phyloP scores from a whole-genome alignment of 768 basidiomycete species.

The Naganishia vishniacii region DNA sequence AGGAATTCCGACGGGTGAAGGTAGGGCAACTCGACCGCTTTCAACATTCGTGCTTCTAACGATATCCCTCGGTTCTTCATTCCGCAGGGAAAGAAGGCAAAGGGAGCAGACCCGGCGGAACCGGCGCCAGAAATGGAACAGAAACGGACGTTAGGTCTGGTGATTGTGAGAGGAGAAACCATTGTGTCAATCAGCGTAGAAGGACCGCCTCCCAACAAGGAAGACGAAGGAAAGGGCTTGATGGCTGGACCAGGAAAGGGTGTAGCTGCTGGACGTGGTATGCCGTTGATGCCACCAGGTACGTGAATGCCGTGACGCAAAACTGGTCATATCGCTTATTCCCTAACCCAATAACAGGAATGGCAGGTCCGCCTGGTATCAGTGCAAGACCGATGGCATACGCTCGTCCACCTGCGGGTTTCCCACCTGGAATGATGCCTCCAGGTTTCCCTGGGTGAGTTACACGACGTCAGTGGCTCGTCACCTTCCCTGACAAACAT shows the following conservation, averaged over 20 bases:
- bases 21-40: constrained; percentile 53
- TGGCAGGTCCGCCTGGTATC: constrained; percentile 36
- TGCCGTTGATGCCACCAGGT: constrained; percentile 58
- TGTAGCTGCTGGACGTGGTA: constrained; percentile 92
- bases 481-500: background rate
- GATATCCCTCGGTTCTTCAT: background rate
- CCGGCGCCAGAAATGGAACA: constrained; percentile 66
- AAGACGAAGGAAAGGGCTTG: constrained; percentile 72
- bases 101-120: constrained; percentile 60
- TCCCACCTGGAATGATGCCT: constrained; percentile 57
- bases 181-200: constrained; percentile 92
- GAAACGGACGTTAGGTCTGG: constrained; percentile 92
- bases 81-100: constrained; percentile 51
- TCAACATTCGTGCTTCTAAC: too few species aligned
- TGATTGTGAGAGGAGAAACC: constrained; percentile 91
- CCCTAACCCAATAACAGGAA: background rate
- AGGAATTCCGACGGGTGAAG: constrained; percentile 94
- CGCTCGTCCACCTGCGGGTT: constrained; percentile 48
- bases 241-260: constrained; percentile 87
- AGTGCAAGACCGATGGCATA: constrained; percentile 51
- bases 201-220: constrained; percentile 85
- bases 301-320: constrained; percentile 29
- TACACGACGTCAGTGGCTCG: background rate
- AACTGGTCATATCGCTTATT: too few species aligned
- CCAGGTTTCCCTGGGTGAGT: constrained; percentile 53